Evolutionary conservation across 768 basidiomycete genomes (phyloP), one percentile per base, ranked within the genome.

Genomic region (Hydnomerulius pinastri): DNA sequence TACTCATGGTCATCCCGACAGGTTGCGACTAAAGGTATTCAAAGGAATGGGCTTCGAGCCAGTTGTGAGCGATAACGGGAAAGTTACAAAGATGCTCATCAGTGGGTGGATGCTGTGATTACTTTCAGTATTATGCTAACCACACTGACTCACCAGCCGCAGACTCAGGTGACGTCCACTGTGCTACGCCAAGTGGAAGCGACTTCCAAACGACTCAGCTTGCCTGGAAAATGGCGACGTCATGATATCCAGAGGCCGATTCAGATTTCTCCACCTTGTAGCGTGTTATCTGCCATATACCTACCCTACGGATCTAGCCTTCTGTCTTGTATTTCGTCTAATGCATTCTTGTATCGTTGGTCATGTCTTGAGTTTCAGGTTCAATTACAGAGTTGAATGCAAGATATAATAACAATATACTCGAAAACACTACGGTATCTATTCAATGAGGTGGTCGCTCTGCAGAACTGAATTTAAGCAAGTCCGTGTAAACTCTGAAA

Each of bases 31-130:
- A 20, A 79, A 79, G 56, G 70, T 91, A 53, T 89, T 81, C 67
- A 86, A 81, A 60, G 81, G 81, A 8, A 67, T 91, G 33, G 90
- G 90, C 15, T 86, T 91, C 54, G 81, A 86, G 43, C 81, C 87
- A 4, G 68, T 90, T 35, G 53, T 80, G 15, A 77, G 81, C 50
- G 78, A 79, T 48, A 65, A 77, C 35, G 80, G 80, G 0, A 63
- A 68, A 13, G 58, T 80, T 23, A 56, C 65, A 11, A 89, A 85
- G 59, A 80, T 90, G 70, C 78, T 92, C 58, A 74, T 91, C 57
- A 73, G 87, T 90, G 61, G 64, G 87, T 80, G 15, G 18, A 24
- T 32, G 17, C 30, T 29, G 41, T 48, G 1, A 35, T 27, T 29
- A 12, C 29, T 36, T 18, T 6, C 12, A 20, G 17, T 39, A 2